Conservation (phyloP, 2,329 filamentous ascomycete species). For the Aspergillus ibericus region DNA sequence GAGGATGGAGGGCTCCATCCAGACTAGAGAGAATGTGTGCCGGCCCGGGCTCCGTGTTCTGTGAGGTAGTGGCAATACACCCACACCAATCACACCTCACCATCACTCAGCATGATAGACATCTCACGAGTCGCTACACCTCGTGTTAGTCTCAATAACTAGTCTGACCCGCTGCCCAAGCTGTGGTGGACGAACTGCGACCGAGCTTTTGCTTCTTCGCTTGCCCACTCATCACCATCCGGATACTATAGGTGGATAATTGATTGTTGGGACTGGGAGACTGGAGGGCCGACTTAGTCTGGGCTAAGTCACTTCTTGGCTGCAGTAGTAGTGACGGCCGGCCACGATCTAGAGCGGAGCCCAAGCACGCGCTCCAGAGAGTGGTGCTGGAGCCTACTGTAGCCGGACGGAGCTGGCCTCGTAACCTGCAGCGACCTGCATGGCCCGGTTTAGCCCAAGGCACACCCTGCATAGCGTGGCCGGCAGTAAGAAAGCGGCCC, state of each 20-base stretch:
- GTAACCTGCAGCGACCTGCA: not conserved
- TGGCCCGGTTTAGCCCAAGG: not conserved
- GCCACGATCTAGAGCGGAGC: slow-evolving; percentile 1
- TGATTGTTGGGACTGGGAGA: not conserved
- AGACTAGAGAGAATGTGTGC: no score
- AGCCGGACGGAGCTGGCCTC: not conserved
- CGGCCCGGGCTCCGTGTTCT: no score
- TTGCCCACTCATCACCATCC: not conserved
- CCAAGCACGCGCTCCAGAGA: not conserved
- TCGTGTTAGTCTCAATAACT: no score
- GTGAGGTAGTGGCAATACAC: no score
- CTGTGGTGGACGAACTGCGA: not conserved
- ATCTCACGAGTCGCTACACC: no score
- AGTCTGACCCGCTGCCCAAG: not conserved
- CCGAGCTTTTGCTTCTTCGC: not conserved
- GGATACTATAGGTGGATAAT: not conserved
- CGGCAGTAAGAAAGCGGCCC: not conserved
- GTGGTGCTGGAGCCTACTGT: not conserved
- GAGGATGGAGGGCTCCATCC: no score
- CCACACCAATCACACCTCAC: no score
- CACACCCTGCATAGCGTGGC: not conserved
- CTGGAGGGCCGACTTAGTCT: not conserved
- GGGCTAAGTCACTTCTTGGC: not conserved
- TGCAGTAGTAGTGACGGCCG: not conserved
- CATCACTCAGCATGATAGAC: no score